Conservation (phyloP, 106 monocot species). For the Agapanthus africanus region DNA sequence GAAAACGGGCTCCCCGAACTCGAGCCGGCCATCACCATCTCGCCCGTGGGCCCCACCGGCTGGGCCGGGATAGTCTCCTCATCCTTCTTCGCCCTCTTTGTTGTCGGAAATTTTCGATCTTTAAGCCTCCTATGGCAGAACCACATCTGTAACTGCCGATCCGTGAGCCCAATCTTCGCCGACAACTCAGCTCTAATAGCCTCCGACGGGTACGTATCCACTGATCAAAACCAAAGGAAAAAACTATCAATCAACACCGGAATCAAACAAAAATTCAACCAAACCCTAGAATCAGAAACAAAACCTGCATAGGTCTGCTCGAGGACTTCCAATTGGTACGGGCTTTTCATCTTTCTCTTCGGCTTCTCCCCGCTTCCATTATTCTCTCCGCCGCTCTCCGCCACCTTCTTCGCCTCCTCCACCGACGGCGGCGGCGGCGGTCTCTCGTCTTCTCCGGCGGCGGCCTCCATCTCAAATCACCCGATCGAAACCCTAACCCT, state of each 20-base stretch:
- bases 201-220: slow-evolving; percentile 77
- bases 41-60: no score
- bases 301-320: slow-evolving; percentile 93
- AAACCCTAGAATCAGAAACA: slow-evolving; percentile 9
- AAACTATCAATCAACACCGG: neutral
- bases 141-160: slow-evolving; percentile 99
- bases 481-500: no score
- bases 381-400: slow-evolving; percentile 4
- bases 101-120: slow-evolving; percentile 52
- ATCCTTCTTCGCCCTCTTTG: slow-evolving; percentile 34
- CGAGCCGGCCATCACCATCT: neutral
- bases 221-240: slow-evolving; percentile 25
- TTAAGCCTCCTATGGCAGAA: slow-evolving; percentile 94
- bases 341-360: slow-evolving; percentile 95
- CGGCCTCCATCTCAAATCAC: slow-evolving; percentile 13
- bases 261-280: slow-evolving; percentile 15
- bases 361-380: slow-evolving; percentile 33
- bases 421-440: neutral
- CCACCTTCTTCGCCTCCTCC: neutral
- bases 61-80: no score
- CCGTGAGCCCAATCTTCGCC: slow-evolving; percentile 64
- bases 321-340: slow-evolving; percentile 89
- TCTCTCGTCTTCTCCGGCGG: slow-evolving; percentile 8
- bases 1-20: neutral
- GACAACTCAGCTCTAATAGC: slow-evolving; percentile 68